Base-by-base conservation (phyloP, 2,329 filamentous ascomycete species). In the Botrytis medusae region DNA sequence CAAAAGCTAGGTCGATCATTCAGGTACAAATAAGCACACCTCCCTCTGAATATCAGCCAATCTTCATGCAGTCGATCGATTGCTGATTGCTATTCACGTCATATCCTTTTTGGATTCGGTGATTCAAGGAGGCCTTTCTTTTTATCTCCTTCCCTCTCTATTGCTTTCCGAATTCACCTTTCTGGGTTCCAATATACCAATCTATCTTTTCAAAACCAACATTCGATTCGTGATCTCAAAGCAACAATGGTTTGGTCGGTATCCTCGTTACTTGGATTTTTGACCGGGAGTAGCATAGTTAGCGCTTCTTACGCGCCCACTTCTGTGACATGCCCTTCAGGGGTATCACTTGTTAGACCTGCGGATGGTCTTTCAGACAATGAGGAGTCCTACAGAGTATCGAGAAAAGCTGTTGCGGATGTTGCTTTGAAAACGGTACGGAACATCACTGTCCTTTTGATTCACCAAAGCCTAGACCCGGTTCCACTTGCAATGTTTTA, bases 401-500 rank as follows among this genome's bases (percentile, higher is more conserved):
- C 79, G 9, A 81, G 84, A 46, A 83, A 84, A 71, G 75, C 78
- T 8, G 79, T 81, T 16, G 84, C 84, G 7, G 81, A 83, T 77
- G 76, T 74, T 22, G 79, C 79, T 42, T 80, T 85, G 32, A 79
- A 79, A 59, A 73, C 80, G 40, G 71, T 72, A 69, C 4, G 71
- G 20, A 61, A 57, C 7, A n/a, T 57, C 32, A 12, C 32, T 69
- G 3, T 32, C 34, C 4, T 57, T 20, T 44, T 25, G 20, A 42
- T 44, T 22, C 22, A 18, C 22, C 54, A 32, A 37, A 42, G 5
- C 54, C 51, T 32, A 14, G 34, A 32, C 25, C 9, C 20, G 9
- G 25, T 57, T 68, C 16, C 32, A 40, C 34, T 20, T 54, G 46
- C 64, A 32, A 57, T 42, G n/a, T 12, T n/a, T 40, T 57, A 32